Percentiles rank a stretch among this genome's conserved stretches.
These are phyloP conservation scores for Acer saccharum DNA, from an alignment of 345 rosid genomes.

Conservation along the genomic window DNA sequence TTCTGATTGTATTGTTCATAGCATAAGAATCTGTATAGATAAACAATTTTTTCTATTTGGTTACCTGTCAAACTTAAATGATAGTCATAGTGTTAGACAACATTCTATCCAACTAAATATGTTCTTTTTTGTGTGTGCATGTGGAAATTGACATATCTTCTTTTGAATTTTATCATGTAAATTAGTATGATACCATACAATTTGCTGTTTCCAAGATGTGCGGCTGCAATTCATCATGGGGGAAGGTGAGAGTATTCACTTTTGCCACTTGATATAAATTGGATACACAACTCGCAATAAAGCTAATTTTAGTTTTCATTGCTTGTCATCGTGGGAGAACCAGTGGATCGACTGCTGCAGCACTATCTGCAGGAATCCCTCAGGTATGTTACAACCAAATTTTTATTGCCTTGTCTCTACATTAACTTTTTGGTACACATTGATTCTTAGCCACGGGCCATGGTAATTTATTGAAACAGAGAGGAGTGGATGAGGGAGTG, in stretches of 20 bases:
- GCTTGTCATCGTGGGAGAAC: conserved; percentile 13
- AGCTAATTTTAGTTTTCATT: conserved; percentile 25
- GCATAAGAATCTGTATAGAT: neutral
- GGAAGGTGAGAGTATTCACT: conserved; percentile 59
- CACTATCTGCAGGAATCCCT: conserved; percentile 74
- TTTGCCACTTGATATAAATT: conserved; percentile 17
- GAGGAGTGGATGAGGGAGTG: neutral
- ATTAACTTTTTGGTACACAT: neutral
- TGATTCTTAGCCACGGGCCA: neutral
- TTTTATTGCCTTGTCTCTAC: neutral
- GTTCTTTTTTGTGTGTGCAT: neutral
- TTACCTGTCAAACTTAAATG: neutral
- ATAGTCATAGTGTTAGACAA: neutral
- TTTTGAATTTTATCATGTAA: conserved; percentile 19
- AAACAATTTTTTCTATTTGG: neutral
- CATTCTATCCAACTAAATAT: neutral
- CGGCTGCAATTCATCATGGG: conserved; percentile 86
- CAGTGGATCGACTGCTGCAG: conserved; percentile 93
- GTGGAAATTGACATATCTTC: conserved; percentile 20
- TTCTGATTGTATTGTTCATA: neutral
- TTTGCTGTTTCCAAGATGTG: conserved; percentile 70
- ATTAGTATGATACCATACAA: conserved; percentile 68
- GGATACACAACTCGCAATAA: neutral
- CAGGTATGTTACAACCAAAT: conserved; percentile 53
- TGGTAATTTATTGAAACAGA: neutral